Percentiles rank a stretch among this genome's conserved stretches.
Conservation (phyloP, 805 yeast genomes). For the Dipodascopsis tothii region DNA sequence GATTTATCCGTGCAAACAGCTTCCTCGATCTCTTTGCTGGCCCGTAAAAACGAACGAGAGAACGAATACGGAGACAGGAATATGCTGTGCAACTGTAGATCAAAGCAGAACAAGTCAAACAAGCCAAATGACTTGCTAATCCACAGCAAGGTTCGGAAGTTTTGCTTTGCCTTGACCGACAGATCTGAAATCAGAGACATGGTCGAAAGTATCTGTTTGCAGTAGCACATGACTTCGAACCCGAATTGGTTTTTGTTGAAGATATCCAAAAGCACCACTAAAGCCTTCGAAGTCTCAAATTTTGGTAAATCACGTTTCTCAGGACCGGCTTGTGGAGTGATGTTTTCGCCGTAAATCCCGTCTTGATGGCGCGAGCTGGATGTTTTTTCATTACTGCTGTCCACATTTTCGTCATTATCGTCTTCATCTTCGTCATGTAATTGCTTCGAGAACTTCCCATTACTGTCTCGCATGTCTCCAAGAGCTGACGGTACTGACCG, state of each 20-base stretch:
- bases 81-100: too few species aligned
- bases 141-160: slow-evolving; percentile 8
- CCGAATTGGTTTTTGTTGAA: slow-evolving; percentile 4
- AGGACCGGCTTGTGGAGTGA: background rate
- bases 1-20: too few species aligned
- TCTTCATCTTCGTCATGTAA: too few species aligned
- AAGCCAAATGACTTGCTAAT: slow-evolving; percentile 9
- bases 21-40: too few species aligned
- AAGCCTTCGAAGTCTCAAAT: background rate
- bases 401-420: background rate
- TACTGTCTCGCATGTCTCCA: too few species aligned
- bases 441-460: too few species aligned
- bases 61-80: too few species aligned
- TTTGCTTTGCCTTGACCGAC: slow-evolving; percentile 10
- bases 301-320: background rate
- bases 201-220: slow-evolving; percentile 3
- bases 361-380: background rate
- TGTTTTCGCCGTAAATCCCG: background rate
- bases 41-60: too few species aligned
- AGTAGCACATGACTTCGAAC: slow-evolving; percentile 1
- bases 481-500: too few species aligned
- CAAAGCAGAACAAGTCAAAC: too few species aligned
- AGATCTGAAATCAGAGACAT: slow-evolving; percentile 7
- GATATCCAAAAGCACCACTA: slow-evolving; percentile 1
- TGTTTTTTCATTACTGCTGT: background rate